Percentiles rank a stretch among this genome's conserved stretches.
These are phyloP conservation scores for Aspergillus alliaceus DNA, from an alignment of 2,329 filamentous ascomycete species.

Conservation along the genomic window DNA sequence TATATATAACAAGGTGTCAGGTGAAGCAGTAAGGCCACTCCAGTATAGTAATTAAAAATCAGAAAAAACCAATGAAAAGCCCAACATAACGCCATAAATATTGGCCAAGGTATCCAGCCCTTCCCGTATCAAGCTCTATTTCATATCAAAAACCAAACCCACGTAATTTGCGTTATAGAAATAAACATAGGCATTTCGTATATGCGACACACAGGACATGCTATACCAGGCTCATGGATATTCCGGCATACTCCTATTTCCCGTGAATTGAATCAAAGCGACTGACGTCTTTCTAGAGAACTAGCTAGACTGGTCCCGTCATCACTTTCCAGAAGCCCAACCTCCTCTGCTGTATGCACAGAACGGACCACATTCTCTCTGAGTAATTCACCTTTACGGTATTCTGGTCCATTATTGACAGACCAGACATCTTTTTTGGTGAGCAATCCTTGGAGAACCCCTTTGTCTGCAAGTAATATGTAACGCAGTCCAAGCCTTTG, in stretches of 20 bases:
- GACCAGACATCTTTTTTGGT: slow-evolving; percentile 99
- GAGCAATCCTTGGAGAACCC: slow-evolving; percentile 77
- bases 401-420: slow-evolving; percentile 76
- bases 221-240: not conserved
- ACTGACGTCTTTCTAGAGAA: slow-evolving; percentile 32
- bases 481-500: slow-evolving; percentile 91
- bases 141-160: not conserved
- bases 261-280: slow-evolving; percentile 21
- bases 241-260: not conserved
- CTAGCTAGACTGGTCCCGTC: slow-evolving; percentile 32
- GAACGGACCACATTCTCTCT: slow-evolving; percentile 27
- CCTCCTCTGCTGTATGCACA: slow-evolving; percentile 32
- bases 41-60: not conserved
- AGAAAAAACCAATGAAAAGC: not conserved
- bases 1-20: not conserved
- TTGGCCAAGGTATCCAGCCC: slow-evolving; percentile 4
- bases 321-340: slow-evolving; percentile 38
- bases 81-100: slow-evolving; percentile 2
- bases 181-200: not conserved
- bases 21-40: too few relatives aligned
- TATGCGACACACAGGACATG: not conserved
- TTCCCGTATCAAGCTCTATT: not conserved
- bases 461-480: slow-evolving; percentile 80
- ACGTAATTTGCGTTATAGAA: not conserved
- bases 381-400: slow-evolving; percentile 38